Base-by-base conservation (phyloP, 345 rosid genomes). In the Rhodomyrtus tomentosa region DNA sequence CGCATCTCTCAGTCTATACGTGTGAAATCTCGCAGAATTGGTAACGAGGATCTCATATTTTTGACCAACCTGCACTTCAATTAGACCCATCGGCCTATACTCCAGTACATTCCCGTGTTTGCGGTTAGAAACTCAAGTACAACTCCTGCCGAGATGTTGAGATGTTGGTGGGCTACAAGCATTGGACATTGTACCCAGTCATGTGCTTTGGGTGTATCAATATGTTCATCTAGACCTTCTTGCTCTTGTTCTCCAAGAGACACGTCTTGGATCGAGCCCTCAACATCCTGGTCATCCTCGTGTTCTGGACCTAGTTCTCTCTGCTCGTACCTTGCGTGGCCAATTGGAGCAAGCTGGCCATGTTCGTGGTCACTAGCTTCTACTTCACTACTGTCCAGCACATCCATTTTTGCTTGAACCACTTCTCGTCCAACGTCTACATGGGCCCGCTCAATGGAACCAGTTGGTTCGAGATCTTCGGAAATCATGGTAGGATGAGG, bases 381-480 rank as follows among this genome's bases (percentile, higher is more conserved):
- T 86, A 91, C 0, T 96, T 95, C 21, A 93, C 96, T 5, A 87
- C 98, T 21, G 82, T 96, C 81, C 98, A 96, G 58, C 99, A 96
- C 52, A 49, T 96, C 29, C 99, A 96, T n/a, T 96, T 96, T 89
- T 92, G 95, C 83, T 58, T 96, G 84, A 96, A 96, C 88, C 99
- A 96, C 87, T 96, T 96, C 85, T 86, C 99, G 0, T 97, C 97
- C 1, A 89, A 94, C 81, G 95, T 91, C 22, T 95, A 96, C 72
- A n/a, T 93, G 10, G 99, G 99, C 32, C 92, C 92, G 2, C 99
- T 98, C 0, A 89, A 68, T 5, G 98, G 95, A 45, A 93, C 89
- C 56, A 93, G 95, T 85, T 96, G 99, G 99, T 96, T 94, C 58
- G 93, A 95, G 95, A 96, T n/a, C n/a, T n/a, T n/a, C n/a, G n/a